Base-by-base conservation (phyloP, 2,329 filamentous ascomycete genomes). In the Cordyceps cateniannulata region DNA sequence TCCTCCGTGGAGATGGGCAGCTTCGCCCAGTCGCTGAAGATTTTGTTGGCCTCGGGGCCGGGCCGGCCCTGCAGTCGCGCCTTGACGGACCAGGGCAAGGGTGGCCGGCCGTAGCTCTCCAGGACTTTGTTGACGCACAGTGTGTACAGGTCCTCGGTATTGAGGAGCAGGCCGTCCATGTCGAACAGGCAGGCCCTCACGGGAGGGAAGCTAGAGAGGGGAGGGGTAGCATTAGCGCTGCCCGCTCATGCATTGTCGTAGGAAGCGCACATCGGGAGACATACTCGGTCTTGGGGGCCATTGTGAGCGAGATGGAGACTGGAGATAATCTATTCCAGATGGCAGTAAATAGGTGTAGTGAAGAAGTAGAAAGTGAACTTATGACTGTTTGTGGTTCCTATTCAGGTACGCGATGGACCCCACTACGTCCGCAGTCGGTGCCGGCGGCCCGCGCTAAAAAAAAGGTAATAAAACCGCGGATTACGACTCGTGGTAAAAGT, bases 151-250 rank as follows among this genome's bases (percentile, higher is more conserved):
- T 98, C 95, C 79, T 98, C 95, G 38, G 90, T 92, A 75, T 98
- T 87, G 71, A 99, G 89, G 22, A 99, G 85, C 40, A 99, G 87
- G 63, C 95, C 95, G 75, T 99, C 95, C 93, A 98, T 97, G 79
- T 99, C 95, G 74, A 99, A 98, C 65, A 99, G 87, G 75, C 93
- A 97, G 67, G 93, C 95, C 67, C 92, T 85, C 62, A 98, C 82
- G 51, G 88, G 86, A 22, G 90, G 89, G 73, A 92, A 87, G 71
- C 88, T 91, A 69, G 18, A 42, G 29, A 14, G 14, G 27, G 18
- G 18, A 27, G n/a, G 10, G 22, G 24, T 40, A 27, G 3, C 29
- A 38, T 58, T 55, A 63, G 50, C 29, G 32, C 29, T 20, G 9
- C 38, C 12, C 38, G n/a, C 27, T 47, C 53, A 53, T 38, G 50